phyloP scores from a whole-genome alignment of 192 early-diverging fungal species.

The Coemansia sp. region DNA sequence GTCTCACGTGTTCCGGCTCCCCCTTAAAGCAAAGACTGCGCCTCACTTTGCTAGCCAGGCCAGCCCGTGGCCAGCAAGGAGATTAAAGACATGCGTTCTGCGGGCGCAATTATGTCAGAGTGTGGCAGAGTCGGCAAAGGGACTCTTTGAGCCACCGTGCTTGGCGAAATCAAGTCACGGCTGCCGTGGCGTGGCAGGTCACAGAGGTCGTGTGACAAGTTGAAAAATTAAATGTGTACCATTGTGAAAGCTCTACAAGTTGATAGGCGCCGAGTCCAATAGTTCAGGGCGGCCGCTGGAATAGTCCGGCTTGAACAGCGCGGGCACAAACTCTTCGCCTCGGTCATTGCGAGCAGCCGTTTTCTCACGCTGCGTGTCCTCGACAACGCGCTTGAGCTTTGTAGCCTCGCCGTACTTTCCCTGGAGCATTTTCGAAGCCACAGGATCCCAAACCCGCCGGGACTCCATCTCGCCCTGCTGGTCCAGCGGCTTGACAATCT shows the following conservation, averaged over 20 bases:
- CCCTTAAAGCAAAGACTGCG: background rate
- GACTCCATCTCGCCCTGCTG: conserved; percentile 66
- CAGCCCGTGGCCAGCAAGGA: background rate
- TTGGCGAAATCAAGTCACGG: background rate
- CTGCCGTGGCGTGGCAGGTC: background rate
- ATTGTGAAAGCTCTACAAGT: conserved; percentile 15
- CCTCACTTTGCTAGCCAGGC: background rate
- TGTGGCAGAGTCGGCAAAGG: background rate
- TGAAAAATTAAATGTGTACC: background rate
- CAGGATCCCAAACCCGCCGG: conserved; percentile 60
- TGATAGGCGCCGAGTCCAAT: conserved; percentile 33
- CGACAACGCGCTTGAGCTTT: conserved; percentile 63
- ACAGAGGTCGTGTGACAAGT: background rate
- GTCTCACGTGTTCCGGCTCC: background rate
- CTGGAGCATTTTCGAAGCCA: conserved; percentile 58
- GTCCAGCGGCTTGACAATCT: conserved; percentile 56
- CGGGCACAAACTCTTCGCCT: conserved; percentile 54
- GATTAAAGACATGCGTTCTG: background rate
- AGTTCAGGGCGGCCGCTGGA: conserved; percentile 53
- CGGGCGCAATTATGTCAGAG: background rate
- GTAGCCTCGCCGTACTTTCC: conserved; percentile 63
- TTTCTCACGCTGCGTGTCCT: conserved; percentile 62
- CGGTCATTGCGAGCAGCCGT: conserved; percentile 53
- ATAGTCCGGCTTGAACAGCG: conserved; percentile 61
- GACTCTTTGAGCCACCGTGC: background rate